Evolutionary conservation across 164 flowering plant species (phyloP), one percentile per base, ranked within the genome.

Genomic region (Paratinospora sagittata): DNA sequence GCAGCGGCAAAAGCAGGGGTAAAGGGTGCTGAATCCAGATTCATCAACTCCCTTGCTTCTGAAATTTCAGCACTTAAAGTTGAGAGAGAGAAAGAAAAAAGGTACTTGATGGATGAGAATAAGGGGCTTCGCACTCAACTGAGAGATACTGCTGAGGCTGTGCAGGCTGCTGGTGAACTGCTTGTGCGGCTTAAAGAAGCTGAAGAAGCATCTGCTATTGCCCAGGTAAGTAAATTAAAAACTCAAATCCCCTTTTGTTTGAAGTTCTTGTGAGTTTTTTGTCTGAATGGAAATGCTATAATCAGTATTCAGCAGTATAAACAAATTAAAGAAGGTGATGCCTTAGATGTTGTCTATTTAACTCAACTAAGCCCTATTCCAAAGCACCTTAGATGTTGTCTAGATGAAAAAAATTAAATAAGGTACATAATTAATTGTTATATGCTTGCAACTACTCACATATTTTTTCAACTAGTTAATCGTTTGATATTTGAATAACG

Each of bases 131-230:
- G 87, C 67, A 81, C 93, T 73, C 98, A 96, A 76, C 74, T 96
- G 71, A 81, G 90, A 73, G 99, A 96, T 80, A 96, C 99, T 49
- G 98, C 93, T 72, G 99, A 95, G 77, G 98, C 99, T 72, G 93
- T 96, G 43, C 96, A 93, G 72, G 99, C 99, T 63, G 99, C 99
- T 55, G 95, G 99, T 12, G 99, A 95, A 75, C 79, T 96, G 57
- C 88, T 93, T 66, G 96, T 90, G 62, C 85, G 98, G 49, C 91
- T 95, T 41, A 93, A 90, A 79, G 97, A 95, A 82, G 90, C 97
- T 60, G 98, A 93, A 80, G 98, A 90, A 76, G 90, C 90, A 57
- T 81, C 84, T 72, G 78, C 80, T 61, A 77, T 81, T 72, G 89
- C 96, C 16, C 82, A 90, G 90, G 99, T 95, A 70, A 75, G 84